Base-by-base conservation (phyloP, 495 filamentous ascomycete species). In the Podospora pseudoanserina region DNA sequence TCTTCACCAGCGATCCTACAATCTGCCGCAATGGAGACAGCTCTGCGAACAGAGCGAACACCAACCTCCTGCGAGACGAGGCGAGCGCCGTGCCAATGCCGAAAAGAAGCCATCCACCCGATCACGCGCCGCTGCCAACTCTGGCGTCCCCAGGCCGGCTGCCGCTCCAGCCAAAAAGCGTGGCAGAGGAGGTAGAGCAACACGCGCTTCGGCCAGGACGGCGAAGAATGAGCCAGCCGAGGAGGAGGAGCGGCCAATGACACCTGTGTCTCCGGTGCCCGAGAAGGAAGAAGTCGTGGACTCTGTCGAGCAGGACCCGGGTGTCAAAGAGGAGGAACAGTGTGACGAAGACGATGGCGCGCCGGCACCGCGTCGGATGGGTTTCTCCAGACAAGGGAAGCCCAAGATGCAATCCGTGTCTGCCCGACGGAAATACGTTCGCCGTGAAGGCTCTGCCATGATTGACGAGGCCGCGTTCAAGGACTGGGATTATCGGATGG, bases 1-100 rank as follows among this genome's bases (percentile, higher is more conserved):
- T 39, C 90, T 97, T 75, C 94, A 96, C 77, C 92, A 96, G 78
- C 85, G 96, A 77, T 92, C 92, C 27, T 99, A 98, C 80, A 99
- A 97, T 75, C 83, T 99, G 7, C 94, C 94, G 1, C 93, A 98
- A 77, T 99, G 95, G 95, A 91, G 92, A 70, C 86, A 89, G 55
- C 82, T 98, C 53, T 96, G 92, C 72, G 90, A 97, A 63, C 92
- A 96, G 78, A 91, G 91, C 75, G 92, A 96, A 68, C 93, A 99
- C 74, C 95, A 99, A 73, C 96, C 94, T 0, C 95, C 96, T 3
- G 95, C 96, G n/a, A 89, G 88, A 68, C 86, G 95, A 74, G 95
- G 96, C 60, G 94, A 99, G 76, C 82, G 95, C 69, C 89, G 95
- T n/a, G 80, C 88, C 78, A 77, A 92, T 72, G 90, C 90, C 68